These are phyloP conservation scores for Arthrobotrys pseudoclavata DNA, from an alignment of 2,329 filamentous ascomycete genomes.

Conservation along the genomic window DNA sequence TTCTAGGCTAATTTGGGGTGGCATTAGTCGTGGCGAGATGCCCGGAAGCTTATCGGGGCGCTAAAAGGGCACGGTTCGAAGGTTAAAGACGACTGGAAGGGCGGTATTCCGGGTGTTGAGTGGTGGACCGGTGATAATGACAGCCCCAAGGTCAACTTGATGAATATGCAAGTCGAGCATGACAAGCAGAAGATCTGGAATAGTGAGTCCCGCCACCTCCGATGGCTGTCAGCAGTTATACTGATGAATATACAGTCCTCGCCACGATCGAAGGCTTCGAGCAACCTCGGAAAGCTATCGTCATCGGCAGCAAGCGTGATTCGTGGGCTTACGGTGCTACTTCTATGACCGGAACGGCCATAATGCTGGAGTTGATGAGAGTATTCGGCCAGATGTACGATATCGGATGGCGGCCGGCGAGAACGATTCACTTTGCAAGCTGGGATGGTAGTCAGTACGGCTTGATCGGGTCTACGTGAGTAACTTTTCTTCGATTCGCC, in stretches of 20 bases:
- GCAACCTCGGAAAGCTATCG: conserved; percentile 83
- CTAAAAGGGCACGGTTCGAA: conserved; percentile 80
- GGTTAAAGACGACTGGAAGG: conserved; percentile 79
- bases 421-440: conserved; percentile 96
- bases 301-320: conserved; percentile 94
- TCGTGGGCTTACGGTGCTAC: conserved; percentile 92
- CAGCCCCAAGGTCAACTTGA: conserved; percentile 82
- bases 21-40: conserved; percentile 80
- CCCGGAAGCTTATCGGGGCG: conserved; percentile 80
- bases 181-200: conserved; percentile 91
- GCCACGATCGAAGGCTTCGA: conserved; percentile 87
- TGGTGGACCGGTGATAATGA: conserved; percentile 82
- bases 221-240: not conserved
- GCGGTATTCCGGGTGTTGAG: conserved; percentile 80
- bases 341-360: conserved; percentile 87
- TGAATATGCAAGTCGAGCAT: conserved; percentile 88
- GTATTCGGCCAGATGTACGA: conserved; percentile 83
- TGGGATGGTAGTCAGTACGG: conserved; percentile 98
- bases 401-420: conserved; percentile 87
- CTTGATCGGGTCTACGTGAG: conserved; percentile 83
- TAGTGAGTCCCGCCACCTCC: conserved; percentile 52
- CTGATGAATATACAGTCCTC: conserved; percentile 71
- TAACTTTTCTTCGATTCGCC: conserved; percentile 9
- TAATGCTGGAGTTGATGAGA: conserved; percentile 89
- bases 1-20: conserved; percentile 9